Conservation (phyloP, 2,329 filamentous ascomycete genomes). For the Aspergillus cejpii region DNA sequence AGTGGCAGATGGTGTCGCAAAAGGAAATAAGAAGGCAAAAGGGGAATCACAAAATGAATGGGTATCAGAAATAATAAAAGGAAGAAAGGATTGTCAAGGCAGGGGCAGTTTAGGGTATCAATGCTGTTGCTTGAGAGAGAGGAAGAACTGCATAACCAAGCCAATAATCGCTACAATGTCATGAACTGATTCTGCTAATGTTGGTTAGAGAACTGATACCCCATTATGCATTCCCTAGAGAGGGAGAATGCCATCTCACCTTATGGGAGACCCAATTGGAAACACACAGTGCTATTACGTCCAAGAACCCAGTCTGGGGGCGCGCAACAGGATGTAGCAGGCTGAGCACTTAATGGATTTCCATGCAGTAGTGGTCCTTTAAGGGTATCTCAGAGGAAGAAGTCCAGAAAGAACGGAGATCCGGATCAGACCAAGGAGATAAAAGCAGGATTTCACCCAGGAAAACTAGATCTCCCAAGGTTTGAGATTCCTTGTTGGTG, state of each 20-base stretch:
- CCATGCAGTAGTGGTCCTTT: neutral
- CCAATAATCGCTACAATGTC: conserved; percentile 22
- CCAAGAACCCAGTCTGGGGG: neutral
- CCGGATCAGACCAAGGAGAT: neutral
- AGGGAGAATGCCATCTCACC: conserved; percentile 1
- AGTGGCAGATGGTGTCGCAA: conserved; percentile 9
- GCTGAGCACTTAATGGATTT: neutral
- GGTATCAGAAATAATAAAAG: conserved; percentile 1
- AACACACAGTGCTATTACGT: neutral
- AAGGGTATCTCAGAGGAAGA: neutral
- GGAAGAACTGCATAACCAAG: conserved; percentile 19
- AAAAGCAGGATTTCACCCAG: no score
- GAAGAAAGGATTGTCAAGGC: conserved; percentile 15
- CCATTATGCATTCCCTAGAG: neutral
- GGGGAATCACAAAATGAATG: neutral
- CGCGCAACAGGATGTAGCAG: neutral
- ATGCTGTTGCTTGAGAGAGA: conserved; percentile 12
- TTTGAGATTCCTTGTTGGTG: neutral
- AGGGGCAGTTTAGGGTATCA: conserved; percentile 20
- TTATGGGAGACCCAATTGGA: neutral
- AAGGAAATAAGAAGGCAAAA: conserved; percentile 4
- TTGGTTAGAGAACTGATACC: neutral
- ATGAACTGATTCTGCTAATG: conserved; percentile 1
- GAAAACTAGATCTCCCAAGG: neutral
- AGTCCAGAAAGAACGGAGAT: neutral